These are phyloP conservation scores for Ceraceosorus guamensis DNA, from an alignment of 1,284 basidiomycete genomes.

Conservation along the genomic window DNA sequence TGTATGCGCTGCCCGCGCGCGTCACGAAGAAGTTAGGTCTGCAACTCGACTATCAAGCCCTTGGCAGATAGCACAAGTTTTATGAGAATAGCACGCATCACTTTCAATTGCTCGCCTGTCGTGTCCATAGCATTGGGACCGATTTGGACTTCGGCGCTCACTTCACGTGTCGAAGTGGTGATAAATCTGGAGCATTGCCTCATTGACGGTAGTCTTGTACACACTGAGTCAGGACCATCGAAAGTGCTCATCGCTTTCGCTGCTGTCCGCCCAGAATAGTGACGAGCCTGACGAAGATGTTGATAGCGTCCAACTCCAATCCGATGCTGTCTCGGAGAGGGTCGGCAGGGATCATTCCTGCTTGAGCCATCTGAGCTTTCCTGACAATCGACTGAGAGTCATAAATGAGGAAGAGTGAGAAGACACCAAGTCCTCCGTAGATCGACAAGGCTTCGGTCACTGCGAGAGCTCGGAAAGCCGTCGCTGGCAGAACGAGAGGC, in stretches of 20 bases:
- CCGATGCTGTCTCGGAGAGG: conserved; percentile 67
- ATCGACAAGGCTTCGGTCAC: conserved; percentile 71
- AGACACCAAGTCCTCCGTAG: conserved; percentile 73
- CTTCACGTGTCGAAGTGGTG: too few relatives aligned
- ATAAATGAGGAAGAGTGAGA: conserved; percentile 76
- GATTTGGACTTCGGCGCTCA: too few relatives aligned
- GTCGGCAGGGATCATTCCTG: conserved; percentile 63
- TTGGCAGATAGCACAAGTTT: neutral
- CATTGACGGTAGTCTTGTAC: too few relatives aligned
- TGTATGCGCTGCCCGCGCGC: neutral
- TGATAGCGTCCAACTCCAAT: conserved; percentile 79
- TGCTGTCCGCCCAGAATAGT: conserved; percentile 62
- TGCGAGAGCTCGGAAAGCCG: conserved; percentile 66
- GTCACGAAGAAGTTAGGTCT: neutral
- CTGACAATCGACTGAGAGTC: conserved; percentile 76
- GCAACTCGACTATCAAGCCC: neutral
- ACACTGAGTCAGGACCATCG: neutral
- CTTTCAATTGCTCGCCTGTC: too few relatives aligned
- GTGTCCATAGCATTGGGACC: too few relatives aligned
- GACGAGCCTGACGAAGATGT: conserved; percentile 68
- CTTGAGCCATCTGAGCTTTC: conserved; percentile 66
- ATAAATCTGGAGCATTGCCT: too few relatives aligned
- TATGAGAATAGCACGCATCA: too few relatives aligned
- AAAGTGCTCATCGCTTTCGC: conserved; percentile 31
- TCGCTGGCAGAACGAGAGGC: conserved; percentile 73